Evolutionary conservation across 768 basidiomycete genomes (phyloP), one percentile per base, ranked within the genome.

Genomic region (Hygrocybe punicea): DNA sequence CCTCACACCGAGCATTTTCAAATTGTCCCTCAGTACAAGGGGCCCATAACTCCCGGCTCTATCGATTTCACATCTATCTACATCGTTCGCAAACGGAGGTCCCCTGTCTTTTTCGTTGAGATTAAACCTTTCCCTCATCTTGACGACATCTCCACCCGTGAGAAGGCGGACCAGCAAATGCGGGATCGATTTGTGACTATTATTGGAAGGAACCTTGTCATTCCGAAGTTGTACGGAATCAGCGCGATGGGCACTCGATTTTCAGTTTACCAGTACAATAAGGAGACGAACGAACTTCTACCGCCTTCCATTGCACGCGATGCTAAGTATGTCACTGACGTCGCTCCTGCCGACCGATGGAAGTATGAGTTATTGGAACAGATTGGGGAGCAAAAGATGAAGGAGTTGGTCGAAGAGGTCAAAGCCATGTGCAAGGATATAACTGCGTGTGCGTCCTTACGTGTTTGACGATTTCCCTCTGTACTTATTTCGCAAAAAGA

Each of bases 331-430:
- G 45, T 64, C 14, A 64, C 13, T 47, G 63, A 64, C 49, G 51
- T 61, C 34, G 63, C 64, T 36, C 63, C 63, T 17, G 56, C 51
- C 35, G 40, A 57, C 23, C 45, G 63, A 34, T 64, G 63, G 63
- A 53, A 63, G 25, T 55, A 50, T 33, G 63, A 64, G 21, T 8
- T 64, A 23, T 37, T 64, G 23, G 60, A 61, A 40, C 24, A 39
- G 29, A 40, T 14, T n/a, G 62, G 61, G 23, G 50, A 62, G 53
- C 36, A 23, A 23, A 33, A 36, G 19, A 37, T 60, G 55, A 60
- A 36, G 53, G 48, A 11, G 45, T 34, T 60, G 24, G 60, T 61
- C n/a, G 25, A 25, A 36, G 52, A 51, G 25, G 58, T 60, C 33
- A 58, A 63, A 52, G 33, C 13, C 17, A 57, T 57, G 54, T 58